phyloP scores from a whole-genome alignment of 208 protist genomes.

The Leptomonas seymouri region DNA sequence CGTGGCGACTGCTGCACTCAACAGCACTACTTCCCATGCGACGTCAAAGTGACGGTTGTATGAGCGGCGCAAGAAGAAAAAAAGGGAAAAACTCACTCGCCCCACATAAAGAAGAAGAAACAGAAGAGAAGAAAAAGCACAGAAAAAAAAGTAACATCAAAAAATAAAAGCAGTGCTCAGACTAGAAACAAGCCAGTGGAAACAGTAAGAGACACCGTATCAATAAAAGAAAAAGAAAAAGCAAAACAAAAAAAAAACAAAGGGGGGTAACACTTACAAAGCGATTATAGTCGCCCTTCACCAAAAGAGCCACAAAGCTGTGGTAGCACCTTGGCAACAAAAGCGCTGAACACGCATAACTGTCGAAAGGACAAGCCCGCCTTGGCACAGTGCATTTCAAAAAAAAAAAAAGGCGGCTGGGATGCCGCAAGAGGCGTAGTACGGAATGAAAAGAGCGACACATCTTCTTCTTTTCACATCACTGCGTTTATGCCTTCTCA shows the following conservation, averaged over 20 bases:
- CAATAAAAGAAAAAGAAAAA: no score
- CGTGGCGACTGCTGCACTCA: background rate
- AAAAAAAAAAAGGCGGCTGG: no score
- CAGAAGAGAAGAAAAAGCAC: background rate
- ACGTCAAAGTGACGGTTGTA: background rate
- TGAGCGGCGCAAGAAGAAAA: background rate
- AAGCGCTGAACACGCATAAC: no score
- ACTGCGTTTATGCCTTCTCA: background rate
- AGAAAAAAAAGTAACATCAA: background rate
- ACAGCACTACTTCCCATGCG: background rate
- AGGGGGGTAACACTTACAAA: no score
- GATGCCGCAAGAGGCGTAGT: background rate
- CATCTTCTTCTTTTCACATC: no score
- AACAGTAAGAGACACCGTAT: background rate
- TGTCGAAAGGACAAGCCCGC: background rate
- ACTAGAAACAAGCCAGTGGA: background rate
- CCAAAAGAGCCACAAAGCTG: no score
- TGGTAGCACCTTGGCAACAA: no score
- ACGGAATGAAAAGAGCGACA: no score
- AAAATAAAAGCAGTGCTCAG: slow-evolving; percentile 3
- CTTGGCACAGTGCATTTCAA: no score
- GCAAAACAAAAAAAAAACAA: no score
- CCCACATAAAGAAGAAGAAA: background rate
- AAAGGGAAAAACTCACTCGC: background rate
- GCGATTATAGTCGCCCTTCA: no score